phyloP scores from a whole-genome alignment of 306 rosid species.

The Fagus sylvatica region DNA sequence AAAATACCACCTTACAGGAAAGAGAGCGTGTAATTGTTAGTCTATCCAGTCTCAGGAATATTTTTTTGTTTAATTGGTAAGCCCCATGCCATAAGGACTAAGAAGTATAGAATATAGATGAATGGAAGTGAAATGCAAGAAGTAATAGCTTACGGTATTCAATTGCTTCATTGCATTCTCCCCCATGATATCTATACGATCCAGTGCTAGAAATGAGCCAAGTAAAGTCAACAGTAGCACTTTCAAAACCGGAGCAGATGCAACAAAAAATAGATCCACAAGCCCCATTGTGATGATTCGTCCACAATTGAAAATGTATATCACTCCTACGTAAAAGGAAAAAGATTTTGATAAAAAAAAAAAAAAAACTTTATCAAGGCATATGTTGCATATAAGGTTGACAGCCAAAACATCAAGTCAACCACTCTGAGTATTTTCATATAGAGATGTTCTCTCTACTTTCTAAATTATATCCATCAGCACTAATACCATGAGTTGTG shows the following conservation, averaged over 20 bases:
- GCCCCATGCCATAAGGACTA: too few relatives aligned
- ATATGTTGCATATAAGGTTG: background rate
- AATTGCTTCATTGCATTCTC: conserved; percentile 45
- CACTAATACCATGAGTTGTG: background rate
- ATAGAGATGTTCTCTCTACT: background rate
- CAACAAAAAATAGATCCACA: conserved; percentile 40
- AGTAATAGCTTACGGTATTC: conserved; percentile 35
- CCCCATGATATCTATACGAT: conserved; percentile 39
- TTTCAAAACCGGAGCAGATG: conserved; percentile 48
- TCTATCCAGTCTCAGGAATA: background rate
- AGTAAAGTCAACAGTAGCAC: conserved; percentile 38
- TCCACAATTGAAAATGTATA: conserved; percentile 10
- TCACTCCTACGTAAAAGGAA: conserved; percentile 19
- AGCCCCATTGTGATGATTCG: conserved; percentile 36
- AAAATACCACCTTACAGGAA: conserved; percentile 42
- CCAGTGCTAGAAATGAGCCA: conserved; percentile 46
- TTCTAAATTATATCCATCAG: background rate
- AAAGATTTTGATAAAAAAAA: background rate
- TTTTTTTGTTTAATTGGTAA: background rate
- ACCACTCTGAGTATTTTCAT: background rate
- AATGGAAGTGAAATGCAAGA: background rate
- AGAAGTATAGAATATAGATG: background rate
- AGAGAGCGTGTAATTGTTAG: conserved; percentile 1
- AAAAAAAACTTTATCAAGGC: background rate
- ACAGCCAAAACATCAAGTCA: background rate